These are phyloP conservation scores for Coelomomyces lativittatus DNA, from an alignment of 371 early-diverging fungal species.

Conservation along the genomic window DNA sequence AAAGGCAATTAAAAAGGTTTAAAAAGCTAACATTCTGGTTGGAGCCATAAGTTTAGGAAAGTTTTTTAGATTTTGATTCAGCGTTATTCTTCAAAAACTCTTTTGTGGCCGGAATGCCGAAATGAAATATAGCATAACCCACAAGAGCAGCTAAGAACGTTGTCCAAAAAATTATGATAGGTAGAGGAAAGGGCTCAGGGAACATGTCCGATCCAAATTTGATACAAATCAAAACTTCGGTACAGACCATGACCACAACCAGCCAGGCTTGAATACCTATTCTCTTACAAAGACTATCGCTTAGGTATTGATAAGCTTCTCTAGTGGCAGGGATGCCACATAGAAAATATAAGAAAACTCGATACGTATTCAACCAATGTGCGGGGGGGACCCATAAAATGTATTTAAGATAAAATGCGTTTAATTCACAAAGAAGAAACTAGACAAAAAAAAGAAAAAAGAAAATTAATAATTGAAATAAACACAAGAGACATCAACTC, in stretches of 20 bases:
- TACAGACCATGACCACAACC: constrained; percentile 52
- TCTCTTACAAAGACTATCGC: constrained; percentile 54
- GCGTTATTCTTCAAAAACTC: too few species aligned
- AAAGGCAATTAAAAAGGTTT: too few species aligned
- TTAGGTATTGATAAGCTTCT: constrained; percentile 75
- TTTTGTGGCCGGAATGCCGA: too few species aligned
- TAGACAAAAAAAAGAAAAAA: constrained; percentile 11
- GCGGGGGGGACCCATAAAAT: constrained; percentile 84
- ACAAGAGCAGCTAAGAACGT: constrained; percentile 29
- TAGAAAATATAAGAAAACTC: constrained; percentile 61
- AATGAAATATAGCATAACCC: constrained; percentile 56
- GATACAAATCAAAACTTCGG: constrained; percentile 69
- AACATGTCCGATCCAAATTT: constrained; percentile 79
- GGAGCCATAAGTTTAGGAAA: too few species aligned
- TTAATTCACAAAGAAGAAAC: constrained; percentile 63
- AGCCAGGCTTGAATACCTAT: constrained; percentile 37
- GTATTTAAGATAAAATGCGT: constrained; percentile 83
- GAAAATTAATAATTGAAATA: not conserved
- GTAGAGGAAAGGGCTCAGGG: constrained; percentile 49
- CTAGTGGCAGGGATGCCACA: constrained; percentile 68
- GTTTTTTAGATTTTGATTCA: too few species aligned
- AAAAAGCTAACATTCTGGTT: too few species aligned
- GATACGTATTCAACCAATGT: constrained; percentile 58
- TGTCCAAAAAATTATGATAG: constrained; percentile 63
- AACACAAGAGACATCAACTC: constrained; percentile 1